phyloP scores from a whole-genome alignment of 2,329 filamentous ascomycete genomes.

The Penicillium sp. region DNA sequence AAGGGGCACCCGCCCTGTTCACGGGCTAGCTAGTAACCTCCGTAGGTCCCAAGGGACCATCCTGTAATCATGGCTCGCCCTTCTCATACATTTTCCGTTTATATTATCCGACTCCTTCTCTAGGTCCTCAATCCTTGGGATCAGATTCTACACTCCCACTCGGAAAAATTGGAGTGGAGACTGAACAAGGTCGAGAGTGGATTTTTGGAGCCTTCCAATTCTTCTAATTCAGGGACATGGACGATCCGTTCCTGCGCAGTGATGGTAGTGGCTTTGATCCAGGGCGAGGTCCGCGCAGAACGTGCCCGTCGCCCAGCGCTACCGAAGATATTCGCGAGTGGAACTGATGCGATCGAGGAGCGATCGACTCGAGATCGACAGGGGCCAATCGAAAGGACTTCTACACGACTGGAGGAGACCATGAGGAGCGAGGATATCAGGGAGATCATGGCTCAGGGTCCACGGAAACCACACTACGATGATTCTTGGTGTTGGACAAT shows the following conservation, averaged over 20 bases:
- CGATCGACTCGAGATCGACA: background rate
- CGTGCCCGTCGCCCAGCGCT: background rate
- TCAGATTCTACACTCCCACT: background rate
- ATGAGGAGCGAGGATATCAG: background rate
- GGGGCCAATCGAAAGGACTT: background rate
- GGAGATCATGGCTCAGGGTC: background rate
- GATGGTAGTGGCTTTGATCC: background rate
- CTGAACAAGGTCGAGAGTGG: background rate
- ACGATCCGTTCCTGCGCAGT: background rate
- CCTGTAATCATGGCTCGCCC: background rate
- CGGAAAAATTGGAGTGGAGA: background rate
- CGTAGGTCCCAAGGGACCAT: background rate
- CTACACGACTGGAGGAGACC: background rate
- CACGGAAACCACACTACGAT: background rate
- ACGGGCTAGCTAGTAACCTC: too few species aligned
- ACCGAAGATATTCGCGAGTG: background rate
- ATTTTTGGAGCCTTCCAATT: too few species aligned
- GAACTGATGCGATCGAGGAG: background rate
- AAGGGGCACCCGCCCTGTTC: background rate
- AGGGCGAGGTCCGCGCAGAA: background rate
- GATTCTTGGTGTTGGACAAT: background rate
- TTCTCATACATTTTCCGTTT: background rate
- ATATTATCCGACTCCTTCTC: background rate
- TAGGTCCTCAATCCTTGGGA: background rate
- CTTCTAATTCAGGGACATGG: background rate